Conservation (phyloP, 1,139 yeast genomes). For the Hyphopichia fennica region DNA sequence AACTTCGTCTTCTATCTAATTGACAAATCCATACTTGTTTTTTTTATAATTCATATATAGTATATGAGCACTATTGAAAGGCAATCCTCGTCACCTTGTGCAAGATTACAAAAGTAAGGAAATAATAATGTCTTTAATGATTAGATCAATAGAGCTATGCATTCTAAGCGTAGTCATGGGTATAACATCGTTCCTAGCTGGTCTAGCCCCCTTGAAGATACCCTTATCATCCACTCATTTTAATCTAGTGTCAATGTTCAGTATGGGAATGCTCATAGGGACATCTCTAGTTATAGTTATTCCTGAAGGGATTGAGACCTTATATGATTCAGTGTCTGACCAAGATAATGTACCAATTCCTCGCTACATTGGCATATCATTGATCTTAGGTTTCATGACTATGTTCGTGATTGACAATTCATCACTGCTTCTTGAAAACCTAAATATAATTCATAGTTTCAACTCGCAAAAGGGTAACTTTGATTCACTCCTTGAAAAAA, state of each 20-base stretch:
- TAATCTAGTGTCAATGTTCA: slow-evolving; percentile 41
- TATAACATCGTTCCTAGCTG: slow-evolving; percentile 29
- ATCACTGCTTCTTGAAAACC: slow-evolving; percentile 3
- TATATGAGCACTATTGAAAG: too few species aligned
- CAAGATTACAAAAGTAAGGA: background rate
- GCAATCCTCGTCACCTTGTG: too few species aligned
- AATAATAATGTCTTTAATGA: background rate
- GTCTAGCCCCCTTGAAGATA: slow-evolving; percentile 30
- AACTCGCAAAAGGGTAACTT: background rate
- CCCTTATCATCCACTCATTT: slow-evolving; percentile 15
- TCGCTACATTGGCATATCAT: slow-evolving; percentile 24
- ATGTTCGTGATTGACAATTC: slow-evolving; percentile 53
- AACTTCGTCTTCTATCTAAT: too few species aligned
- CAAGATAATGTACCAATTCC: slow-evolving; percentile 18
- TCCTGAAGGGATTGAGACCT: slow-evolving; percentile 66
- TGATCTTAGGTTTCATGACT: slow-evolving; percentile 50
- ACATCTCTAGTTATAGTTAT: slow-evolving; percentile 64
- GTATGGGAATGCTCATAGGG: slow-evolving; percentile 65
- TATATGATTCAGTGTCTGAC: slow-evolving; percentile 27
- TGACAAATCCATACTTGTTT: too few species aligned
- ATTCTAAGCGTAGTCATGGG: slow-evolving; percentile 24
- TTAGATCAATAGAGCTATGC: background rate
- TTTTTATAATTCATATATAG: too few species aligned
- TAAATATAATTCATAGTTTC: slow-evolving; percentile 1
- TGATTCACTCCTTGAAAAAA: slow-evolving; percentile 5